These are phyloP conservation scores for Aurinia saxatilis DNA, from an alignment of 345 rosid genomes.

Conservation along the genomic window DNA sequence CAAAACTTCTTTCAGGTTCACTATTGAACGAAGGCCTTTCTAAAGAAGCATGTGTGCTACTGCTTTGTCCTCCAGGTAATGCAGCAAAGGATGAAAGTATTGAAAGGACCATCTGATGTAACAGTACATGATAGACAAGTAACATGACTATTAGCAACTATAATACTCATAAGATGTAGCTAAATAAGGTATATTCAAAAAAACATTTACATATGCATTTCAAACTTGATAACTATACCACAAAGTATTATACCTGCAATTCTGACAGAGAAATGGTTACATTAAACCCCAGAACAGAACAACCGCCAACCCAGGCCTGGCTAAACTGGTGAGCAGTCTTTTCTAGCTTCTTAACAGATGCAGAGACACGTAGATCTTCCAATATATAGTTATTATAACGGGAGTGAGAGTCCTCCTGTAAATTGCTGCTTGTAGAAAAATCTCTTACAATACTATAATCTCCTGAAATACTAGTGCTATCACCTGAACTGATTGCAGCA, in stretches of 20 bases:
- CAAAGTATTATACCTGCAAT: conserved; percentile 43
- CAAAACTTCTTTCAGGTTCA: conserved; percentile 39
- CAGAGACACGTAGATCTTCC: conserved; percentile 45
- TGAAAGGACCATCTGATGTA: conserved; percentile 59
- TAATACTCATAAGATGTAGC: not conserved
- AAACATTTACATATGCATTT: not conserved
- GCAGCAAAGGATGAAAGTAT: conserved; percentile 52
- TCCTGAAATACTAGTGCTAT: conserved; percentile 34
- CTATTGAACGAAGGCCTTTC: conserved; percentile 30
- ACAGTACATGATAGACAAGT: conserved; percentile 20
- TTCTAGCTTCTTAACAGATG: conserved; percentile 44
- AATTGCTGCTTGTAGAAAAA: conserved; percentile 13
- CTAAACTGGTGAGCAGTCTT: conserved; percentile 26
- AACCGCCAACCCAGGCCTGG: conserved; percentile 61
- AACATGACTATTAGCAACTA: conserved; percentile 15
- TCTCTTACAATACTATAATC: conserved; percentile 24
- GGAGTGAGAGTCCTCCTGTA: conserved; percentile 26
- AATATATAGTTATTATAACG: conserved; percentile 51
- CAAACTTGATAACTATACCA: not conserved
- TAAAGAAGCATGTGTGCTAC: conserved; percentile 23
- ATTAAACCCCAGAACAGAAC: conserved; percentile 65
- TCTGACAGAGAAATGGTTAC: conserved; percentile 64
- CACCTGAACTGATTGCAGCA: conserved; percentile 33
- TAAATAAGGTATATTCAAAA: not conserved
- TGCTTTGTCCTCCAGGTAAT: conserved; percentile 33